Evolutionary conservation across 495 filamentous ascomycete species (phyloP).

Genomic region (Aspergillus bertholletiae): DNA sequence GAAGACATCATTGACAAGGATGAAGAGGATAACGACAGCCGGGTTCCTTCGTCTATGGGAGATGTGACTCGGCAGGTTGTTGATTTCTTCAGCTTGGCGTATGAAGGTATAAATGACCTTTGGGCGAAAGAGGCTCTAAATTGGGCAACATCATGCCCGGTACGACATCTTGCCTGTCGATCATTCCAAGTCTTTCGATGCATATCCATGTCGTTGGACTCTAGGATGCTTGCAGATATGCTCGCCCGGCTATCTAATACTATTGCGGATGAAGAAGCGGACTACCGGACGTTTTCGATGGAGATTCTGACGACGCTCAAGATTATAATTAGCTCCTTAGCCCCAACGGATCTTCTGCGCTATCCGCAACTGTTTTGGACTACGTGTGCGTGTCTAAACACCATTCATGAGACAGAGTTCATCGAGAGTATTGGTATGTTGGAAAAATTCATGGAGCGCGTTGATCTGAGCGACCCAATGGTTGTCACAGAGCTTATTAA

Average conservation of each 20-base stretch:
- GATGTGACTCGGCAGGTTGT: conserved; percentile 75
- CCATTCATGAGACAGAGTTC: conserved; percentile 93
- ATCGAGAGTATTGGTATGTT: conserved; percentile 88
- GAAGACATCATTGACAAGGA: conserved; percentile 84
- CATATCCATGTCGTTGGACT: conserved; percentile 84
- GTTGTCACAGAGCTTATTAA: conserved; percentile 69
- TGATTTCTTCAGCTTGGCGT: conserved; percentile 77
- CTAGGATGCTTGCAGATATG: conserved; percentile 93
- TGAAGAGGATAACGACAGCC: conserved; percentile 59
- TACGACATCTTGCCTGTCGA: conserved; percentile 91
- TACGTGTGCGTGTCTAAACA: conserved; percentile 90
- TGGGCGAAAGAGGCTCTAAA: conserved; percentile 87
- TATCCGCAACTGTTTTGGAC: conserved; percentile 98
- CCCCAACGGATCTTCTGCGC: conserved; percentile 72
- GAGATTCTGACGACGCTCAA: conserved; percentile 93
- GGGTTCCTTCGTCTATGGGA: conserved; percentile 86
- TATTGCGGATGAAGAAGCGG: conserved; percentile 85
- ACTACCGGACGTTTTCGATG: conserved; percentile 95
- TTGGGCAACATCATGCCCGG: conserved; percentile 96
- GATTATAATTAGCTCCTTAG: conserved; percentile 79
- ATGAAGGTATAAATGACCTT: conserved; percentile 81
- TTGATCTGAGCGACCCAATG: conserved; percentile 70
- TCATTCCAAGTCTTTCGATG: conserved; percentile 98
- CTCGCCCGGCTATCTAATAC: conserved; percentile 91
- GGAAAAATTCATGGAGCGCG: conserved; percentile 77